Base-by-base conservation (phyloP, 176 grass and related monocot species). In the Puccinellia tenuiflora region DNA sequence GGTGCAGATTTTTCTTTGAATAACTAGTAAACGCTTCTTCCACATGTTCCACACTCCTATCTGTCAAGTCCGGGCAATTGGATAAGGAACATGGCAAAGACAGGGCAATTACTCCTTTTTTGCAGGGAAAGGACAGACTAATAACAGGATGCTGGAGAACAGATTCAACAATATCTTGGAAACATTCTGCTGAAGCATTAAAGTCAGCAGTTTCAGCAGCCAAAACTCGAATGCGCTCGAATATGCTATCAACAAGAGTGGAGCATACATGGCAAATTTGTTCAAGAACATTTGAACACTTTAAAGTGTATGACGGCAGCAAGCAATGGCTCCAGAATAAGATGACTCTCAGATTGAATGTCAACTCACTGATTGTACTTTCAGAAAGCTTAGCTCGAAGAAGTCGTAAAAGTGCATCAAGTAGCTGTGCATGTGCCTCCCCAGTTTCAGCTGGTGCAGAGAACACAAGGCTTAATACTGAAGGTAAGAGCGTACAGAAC, bases 321-420 rank as follows among this genome's bases (percentile, higher is more conserved):
- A 87, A 77, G 67, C 78, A 82, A 88, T 92, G 81, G 42, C 88
- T 82, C 92, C 92, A 97, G 89, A 94, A 97, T 30, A 97, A 90
- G 57, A 86, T 70, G 65, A 79, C 86, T 94, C 86, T 92, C 77
- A 94, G 79, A 84, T 70, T 78, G 48, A 81, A 81, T 69, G 85
- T 73, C 79, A 94, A 59, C 54, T 94, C 92, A 78, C 79, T 84
- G 28, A 75, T 62, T 51, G 84, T 76, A 38, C 90, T 79, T 70
- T 88, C 81, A 76, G 79, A 84, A 75, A 97, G 39, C 85, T 97
- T 94, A 86, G 47, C 79, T 92, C 51, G 88, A 79, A 94, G 81
- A 68, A 92, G 86, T 73, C 73, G 79, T 80, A 91, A 45, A 79
- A 92, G 73, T 63, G 77, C 74, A 83, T 81, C 71, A 37, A 73